Evolutionary conservation across 805 yeast species (phyloP), one percentile per base, ranked within the genome.

Genomic region (Metschnikowia lunata): DNA sequence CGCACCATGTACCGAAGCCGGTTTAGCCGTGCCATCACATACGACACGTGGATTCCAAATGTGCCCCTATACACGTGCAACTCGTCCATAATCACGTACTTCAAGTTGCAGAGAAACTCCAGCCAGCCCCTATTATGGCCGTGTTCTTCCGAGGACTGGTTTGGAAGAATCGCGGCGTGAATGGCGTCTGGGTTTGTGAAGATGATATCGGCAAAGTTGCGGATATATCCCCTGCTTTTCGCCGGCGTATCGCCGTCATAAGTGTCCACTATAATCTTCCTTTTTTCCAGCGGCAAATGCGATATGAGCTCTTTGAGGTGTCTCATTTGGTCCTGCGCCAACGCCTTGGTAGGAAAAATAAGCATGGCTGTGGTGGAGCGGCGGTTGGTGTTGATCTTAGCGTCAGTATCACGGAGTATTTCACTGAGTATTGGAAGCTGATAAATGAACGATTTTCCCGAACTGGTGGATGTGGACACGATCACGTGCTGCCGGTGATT

Each of bases 121-220:
- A 76, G 67, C 97, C 98, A 93, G 7, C 67, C 65, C 2, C 54
- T 44, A 30, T 30, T 13, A 7, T 34, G 42, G 1, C 49, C 50
- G 12, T 30, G 39, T 23, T 71, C 65, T 28, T 75, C 75, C 3
- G 43, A 36, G 9, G 42, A 29, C 63, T 85, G 87, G 42, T 79
- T 76, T 0, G 99, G 98, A 13, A 93, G 64, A 9, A 93, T 79
- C 29, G 90, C 82, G 0, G 88, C 76, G 61, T 93, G 98, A 1
- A 93, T 68, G 73, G 90, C 88, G 60, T 93, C 99, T 0, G 99
- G 99, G 57, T 93, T 93, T 0, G 98, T 88, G 61, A 93, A 88
- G 9, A 93, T 81, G 5, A 93, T 84, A 43, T 84, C 81, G 0
- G 96, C 88, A 38, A 71, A 69, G 23, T 73, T 69, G 43, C 89